Conservation (phyloP, 805 yeast species). For the Hanseniaspora lachancei region DNA sequence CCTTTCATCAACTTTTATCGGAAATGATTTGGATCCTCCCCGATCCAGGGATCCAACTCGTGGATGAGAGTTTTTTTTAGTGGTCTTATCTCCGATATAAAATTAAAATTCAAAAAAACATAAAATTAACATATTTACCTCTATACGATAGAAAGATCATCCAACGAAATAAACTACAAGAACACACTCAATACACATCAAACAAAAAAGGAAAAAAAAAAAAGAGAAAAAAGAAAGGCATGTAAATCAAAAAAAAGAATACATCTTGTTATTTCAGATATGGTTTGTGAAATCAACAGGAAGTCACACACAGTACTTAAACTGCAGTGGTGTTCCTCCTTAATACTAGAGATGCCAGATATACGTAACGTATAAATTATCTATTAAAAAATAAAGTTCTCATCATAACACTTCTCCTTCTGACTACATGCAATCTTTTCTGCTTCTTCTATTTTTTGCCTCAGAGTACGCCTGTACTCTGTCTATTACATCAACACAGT, state of each 20-base stretch:
- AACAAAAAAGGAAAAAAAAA: background rate
- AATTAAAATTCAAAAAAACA: too few species aligned
- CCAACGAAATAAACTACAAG: too few species aligned
- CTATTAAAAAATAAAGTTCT: conserved; percentile 1
- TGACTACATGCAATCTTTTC: background rate
- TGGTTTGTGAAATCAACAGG: background rate
- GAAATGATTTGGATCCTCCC: too few species aligned
- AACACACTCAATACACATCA: too few species aligned
- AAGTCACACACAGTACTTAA: background rate
- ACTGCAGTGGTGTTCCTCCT: background rate
- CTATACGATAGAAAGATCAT: too few species aligned
- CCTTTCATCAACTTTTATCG: too few species aligned
- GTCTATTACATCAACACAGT: too few species aligned
- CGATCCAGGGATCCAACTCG: too few species aligned
- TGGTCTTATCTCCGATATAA: too few species aligned
- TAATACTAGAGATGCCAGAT: conserved; percentile 16
- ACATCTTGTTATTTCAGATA: background rate
- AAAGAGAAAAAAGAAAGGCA: background rate
- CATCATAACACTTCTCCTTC: conserved; percentile 7
- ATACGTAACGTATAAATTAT: conserved; percentile 1
- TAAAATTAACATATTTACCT: too few species aligned
- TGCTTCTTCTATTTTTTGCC: too few species aligned
- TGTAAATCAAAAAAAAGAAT: background rate
- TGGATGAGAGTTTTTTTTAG: too few species aligned
- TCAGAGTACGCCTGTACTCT: background rate